Evolutionary conservation across 2,329 filamentous ascomycete genomes (phyloP).

Genomic region (Colletotrichum simmondsii): DNA sequence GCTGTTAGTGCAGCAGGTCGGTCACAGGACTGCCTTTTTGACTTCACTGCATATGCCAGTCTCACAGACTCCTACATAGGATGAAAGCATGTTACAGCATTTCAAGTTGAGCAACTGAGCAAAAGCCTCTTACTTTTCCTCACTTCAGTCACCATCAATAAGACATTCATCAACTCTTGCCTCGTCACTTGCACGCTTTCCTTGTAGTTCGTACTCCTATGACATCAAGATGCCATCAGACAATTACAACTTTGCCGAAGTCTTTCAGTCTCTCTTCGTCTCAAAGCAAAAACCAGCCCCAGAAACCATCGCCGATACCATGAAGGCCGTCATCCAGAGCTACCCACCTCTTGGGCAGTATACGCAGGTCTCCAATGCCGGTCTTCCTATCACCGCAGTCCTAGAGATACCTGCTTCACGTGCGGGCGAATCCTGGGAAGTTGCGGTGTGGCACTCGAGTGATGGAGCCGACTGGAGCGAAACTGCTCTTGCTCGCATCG

Average conservation of each 20-base stretch:
- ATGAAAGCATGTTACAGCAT: conserved; percentile 1
- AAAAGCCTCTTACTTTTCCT: conserved; percentile 14
- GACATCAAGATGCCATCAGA: conserved; percentile 33
- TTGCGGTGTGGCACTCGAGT: conserved; percentile 76
- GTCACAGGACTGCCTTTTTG: conserved; percentile 31
- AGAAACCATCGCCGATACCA: conserved; percentile 40
- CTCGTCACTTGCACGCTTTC: background rate
- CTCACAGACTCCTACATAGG: conserved; percentile 12
- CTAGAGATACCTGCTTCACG: conserved; percentile 72
- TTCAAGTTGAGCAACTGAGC: conserved; percentile 3
- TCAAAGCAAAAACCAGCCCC: conserved; percentile 49
- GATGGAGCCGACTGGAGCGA: conserved; percentile 69
- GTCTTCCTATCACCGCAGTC: conserved; percentile 73
- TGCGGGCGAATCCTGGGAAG: conserved; percentile 72
- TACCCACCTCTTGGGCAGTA: conserved; percentile 82
- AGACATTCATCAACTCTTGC: background rate
- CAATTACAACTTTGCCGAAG: conserved; percentile 47
- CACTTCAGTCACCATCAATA: background rate
- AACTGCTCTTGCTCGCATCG: conserved; percentile 50
- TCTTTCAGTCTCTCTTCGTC: conserved; percentile 50
- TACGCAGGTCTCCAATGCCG: conserved; percentile 63
- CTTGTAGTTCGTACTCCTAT: background rate
- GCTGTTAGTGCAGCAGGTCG: conserved; percentile 34
- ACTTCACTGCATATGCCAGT: conserved; percentile 22
- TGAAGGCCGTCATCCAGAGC: conserved; percentile 54